Percentiles rank a stretch among this genome's conserved stretches.
These are phyloP conservation scores for Daedaleopsis nitida DNA, from an alignment of 768 basidiomycete genomes.

Conservation along the genomic window DNA sequence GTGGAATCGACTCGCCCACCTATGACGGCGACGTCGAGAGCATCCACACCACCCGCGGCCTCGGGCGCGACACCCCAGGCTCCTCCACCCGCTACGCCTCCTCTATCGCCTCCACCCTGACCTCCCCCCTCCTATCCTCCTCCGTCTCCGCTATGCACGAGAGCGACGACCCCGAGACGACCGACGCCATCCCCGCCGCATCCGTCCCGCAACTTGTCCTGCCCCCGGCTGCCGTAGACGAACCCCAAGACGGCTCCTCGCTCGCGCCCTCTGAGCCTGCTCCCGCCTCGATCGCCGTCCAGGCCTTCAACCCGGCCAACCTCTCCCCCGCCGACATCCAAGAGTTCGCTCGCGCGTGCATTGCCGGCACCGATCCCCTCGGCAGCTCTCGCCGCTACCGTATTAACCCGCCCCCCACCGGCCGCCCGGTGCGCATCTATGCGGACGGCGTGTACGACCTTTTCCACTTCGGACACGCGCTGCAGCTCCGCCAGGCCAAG, in stretches of 20 bases:
- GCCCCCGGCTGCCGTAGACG: background rate
- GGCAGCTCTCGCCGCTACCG: conserved; percentile 53
- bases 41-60: conserved; percentile 59
- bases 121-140: conserved; percentile 17
- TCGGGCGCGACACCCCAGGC: conserved; percentile 29
- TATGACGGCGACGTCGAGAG: conserved; percentile 91
- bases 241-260: conserved; percentile 11
- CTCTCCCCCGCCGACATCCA: conserved; percentile 80
- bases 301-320: conserved; percentile 61
- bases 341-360: conserved; percentile 71
- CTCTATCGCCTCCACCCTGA: conserved; percentile 22
- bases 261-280: conserved; percentile 23
- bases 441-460: conserved; percentile 99
- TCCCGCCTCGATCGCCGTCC: conserved; percentile 27
- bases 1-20: conserved; percentile 81
- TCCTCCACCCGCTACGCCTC: conserved; percentile 24
- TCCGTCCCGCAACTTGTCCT: conserved; percentile 4
- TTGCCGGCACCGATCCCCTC: conserved; percentile 64
- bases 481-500: conserved; percentile 96
- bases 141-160: conserved; percentile 13
- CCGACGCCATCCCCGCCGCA: conserved; percentile 4
- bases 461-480: conserved; percentile 97
- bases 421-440: conserved; percentile 84
- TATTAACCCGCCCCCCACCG: conserved; percentile 82
- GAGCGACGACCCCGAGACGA: conserved; percentile 13